Base-by-base conservation (phyloP, 192 early-diverging fungal species). In the Coemansia sp. region DNA sequence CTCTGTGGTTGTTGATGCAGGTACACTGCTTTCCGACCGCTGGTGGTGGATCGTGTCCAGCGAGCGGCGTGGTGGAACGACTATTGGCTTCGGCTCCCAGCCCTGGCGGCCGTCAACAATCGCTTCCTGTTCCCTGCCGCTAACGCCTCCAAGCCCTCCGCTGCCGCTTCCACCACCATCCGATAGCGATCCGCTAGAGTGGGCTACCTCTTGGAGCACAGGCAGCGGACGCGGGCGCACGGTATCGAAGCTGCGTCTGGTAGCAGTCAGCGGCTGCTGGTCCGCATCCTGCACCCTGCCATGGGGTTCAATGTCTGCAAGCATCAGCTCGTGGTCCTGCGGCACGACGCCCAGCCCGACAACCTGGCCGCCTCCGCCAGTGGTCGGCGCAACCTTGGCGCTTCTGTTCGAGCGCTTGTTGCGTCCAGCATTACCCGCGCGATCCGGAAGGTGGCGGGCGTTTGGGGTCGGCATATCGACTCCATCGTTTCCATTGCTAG, bases 261-360 rank as follows among this genome's bases (percentile, higher is more conserved):
- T 51, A 26, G 48, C 23, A 16, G 48, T 51, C 12, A 34, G 28
- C 29, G 59, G 55, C 33, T 49, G 61, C 37, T 59, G 53, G 40
- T 23, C 42, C 4, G n/a, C 48, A 25, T 57, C 26, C 16, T 28
- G 25, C 18, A 8, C 8, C 12, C 3, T 26, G 34, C 43, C 43
- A 18, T 35, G 63, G 37, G 20, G 9, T 4, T 57, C 48, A 18
- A 28, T 49, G 21, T 37, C 57, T 3, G 16, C 51, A 28, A 73
- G 35, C 59, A 72, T 48, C 71, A 72, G 59, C 51, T 71, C 77
- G 3, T 68, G 53, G 34, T 75, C 69, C 66, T 63, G 58, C 21
- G 77, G 77, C 53, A 71, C 68, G 16, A 80, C 72, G 20, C 77
- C 77, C 45, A 80, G 53, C 23, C 77, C 77, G 0, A 80, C 77